Evolutionary conservation across 2,329 filamentous ascomycete genomes (phyloP).

Genomic region (Neopestalotiopsis clavispora): DNA sequence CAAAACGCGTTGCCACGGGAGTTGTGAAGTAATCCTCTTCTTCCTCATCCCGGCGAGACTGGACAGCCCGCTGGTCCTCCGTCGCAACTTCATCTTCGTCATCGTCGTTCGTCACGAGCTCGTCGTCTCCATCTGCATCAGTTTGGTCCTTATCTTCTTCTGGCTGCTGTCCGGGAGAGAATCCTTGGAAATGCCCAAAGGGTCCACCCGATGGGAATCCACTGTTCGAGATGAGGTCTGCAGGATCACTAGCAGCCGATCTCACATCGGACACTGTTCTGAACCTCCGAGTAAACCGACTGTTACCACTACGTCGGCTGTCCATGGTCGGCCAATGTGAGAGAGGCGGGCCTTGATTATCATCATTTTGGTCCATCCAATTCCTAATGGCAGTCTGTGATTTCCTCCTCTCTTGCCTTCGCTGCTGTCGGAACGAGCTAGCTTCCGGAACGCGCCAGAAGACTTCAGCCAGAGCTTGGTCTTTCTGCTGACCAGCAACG

Average conservation of each 20-base stretch:
- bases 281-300: slow-evolving; percentile 51
- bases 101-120: slow-evolving; percentile 82
- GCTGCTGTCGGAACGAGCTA: slow-evolving; percentile 62
- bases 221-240: slow-evolving; percentile 60
- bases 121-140: slow-evolving; percentile 88
- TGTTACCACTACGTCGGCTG: slow-evolving; percentile 57
- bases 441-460: slow-evolving; percentile 77
- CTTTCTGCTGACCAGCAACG: slow-evolving; percentile 86
- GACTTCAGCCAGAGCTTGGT: slow-evolving; percentile 87
- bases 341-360: slow-evolving; percentile 45
- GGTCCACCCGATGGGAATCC: slow-evolving; percentile 33
- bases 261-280: slow-evolving; percentile 60
- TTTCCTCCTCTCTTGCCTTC: slow-evolving; percentile 69
- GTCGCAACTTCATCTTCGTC: slow-evolving; percentile 60
- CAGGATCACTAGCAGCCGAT: slow-evolving; percentile 68
- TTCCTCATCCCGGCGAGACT: slow-evolving; percentile 33
- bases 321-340: slow-evolving; percentile 56
- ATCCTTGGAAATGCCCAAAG: slow-evolving; percentile 34
- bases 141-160: slow-evolving; percentile 66
- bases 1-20: slow-evolving; percentile 49
- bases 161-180: slow-evolving; percentile 51
- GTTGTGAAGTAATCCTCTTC: slow-evolving; percentile 62
- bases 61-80: slow-evolving; percentile 32
- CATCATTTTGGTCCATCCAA: slow-evolving; percentile 83
- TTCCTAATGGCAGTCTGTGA: slow-evolving; percentile 82